phyloP scores from a whole-genome alignment of 257 asterid species.

The Marsdenia floribunda region DNA sequence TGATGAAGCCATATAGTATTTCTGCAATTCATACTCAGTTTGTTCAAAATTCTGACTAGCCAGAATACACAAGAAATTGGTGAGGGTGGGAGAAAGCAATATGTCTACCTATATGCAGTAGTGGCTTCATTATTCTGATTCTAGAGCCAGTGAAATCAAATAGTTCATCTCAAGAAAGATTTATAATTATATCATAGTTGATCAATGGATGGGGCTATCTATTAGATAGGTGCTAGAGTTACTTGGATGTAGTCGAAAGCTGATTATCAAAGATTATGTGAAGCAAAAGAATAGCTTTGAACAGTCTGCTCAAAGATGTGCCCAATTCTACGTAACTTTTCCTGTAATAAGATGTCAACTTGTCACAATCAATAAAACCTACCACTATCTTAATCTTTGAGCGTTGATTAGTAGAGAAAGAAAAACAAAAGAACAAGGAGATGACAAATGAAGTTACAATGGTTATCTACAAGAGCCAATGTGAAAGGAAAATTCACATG shows the following conservation, averaged over 20 bases:
- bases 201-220: background rate
- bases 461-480: background rate
- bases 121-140: background rate
- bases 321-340: constrained; percentile 68
- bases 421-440: background rate
- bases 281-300: constrained; percentile 42
- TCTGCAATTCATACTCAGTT: constrained; percentile 46
- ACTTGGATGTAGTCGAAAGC: background rate
- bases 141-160: background rate
- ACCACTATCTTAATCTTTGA: background rate
- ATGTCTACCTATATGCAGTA: background rate
- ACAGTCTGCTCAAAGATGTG: constrained; percentile 95
- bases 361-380: background rate
- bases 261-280: background rate
- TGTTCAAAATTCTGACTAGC: constrained; percentile 3
- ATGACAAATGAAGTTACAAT: background rate
- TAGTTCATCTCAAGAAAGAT: background rate
- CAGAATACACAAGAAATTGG: background rate
- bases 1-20: constrained; percentile 98
- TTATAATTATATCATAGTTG: background rate
- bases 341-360: constrained; percentile 45
- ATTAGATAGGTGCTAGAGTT: background rate
- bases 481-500: background rate
- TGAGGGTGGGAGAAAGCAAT: background rate
- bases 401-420: background rate